Percentiles rank a stretch among this genome's conserved stretches.
Evolutionary conservation across 2,329 filamentous ascomycete genomes (phyloP).

Genomic region (Triangularia setosa): DNA sequence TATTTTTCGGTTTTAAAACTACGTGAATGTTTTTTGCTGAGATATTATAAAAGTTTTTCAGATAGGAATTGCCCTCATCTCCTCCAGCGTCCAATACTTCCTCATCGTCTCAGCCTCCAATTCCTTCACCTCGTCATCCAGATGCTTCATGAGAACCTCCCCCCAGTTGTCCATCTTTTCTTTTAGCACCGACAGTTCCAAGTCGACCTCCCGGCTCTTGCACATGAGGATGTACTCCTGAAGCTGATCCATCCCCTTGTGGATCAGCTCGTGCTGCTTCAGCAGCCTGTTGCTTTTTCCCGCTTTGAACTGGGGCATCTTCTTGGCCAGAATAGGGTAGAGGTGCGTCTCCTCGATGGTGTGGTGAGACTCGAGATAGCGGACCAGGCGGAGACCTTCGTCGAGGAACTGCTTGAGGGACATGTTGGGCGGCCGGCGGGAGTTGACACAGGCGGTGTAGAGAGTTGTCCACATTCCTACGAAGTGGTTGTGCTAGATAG

Average conservation of each 20-base stretch:
- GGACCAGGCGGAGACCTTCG: constrained; percentile 65
- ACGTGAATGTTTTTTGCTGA: background rate
- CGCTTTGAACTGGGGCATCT: constrained; percentile 71
- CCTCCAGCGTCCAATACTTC: constrained; percentile 71
- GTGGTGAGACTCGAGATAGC: constrained; percentile 72
- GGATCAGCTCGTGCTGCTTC: constrained; percentile 74
- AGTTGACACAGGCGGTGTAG: constrained; percentile 58
- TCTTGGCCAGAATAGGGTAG: constrained; percentile 71
- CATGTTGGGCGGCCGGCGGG: constrained; percentile 59
- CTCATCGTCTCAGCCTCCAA: constrained; percentile 85
- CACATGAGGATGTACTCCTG: constrained; percentile 63
- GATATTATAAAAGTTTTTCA: constrained; percentile 34
- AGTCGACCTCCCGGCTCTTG: constrained; percentile 56
- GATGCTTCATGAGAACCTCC: constrained; percentile 72
- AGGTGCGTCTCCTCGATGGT: constrained; percentile 76
- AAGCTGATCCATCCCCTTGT: constrained; percentile 67
- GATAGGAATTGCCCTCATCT: constrained; percentile 69
- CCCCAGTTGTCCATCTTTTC: constrained; percentile 74
- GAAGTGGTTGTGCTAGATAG: constrained; percentile 66
- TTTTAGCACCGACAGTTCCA: constrained; percentile 58
- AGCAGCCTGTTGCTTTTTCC: constrained; percentile 43
- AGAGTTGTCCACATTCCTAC: constrained; percentile 69
- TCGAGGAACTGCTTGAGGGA: constrained; percentile 66
- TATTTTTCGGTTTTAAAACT: background rate
- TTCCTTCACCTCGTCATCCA: constrained; percentile 78